Evolutionary conservation across 805 yeast genomes (phyloP), one percentile per base, ranked within the genome.

Genomic region (Kazachstania psychrophila): DNA sequence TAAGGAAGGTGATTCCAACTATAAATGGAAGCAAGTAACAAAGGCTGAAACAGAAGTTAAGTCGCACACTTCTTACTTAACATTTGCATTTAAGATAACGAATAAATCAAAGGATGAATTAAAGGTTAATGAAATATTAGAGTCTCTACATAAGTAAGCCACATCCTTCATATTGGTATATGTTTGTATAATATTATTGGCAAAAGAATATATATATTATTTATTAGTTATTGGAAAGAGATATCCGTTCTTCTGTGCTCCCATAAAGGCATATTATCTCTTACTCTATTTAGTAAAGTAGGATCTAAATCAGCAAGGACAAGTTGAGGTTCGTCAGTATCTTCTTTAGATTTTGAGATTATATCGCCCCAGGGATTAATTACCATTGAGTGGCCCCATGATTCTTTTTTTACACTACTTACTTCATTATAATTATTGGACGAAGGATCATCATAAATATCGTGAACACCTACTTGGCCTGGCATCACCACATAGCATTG

Each of bases 311-410:
- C 92, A 0, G 88, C 94, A 8, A 68, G 58, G 29, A 77, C 69
- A 11, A 77, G 42, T n/a, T 61, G 60, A 0, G 69, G 65, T 6
- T 61, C 64, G 18, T 4, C 9, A 14, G 63, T 66, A 10, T 61
- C 62, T 14, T 61, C 65, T 6, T 54, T 60, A 9, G 65, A 61
- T 41, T 75, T 72, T 1, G 84, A 79, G 4, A 89, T 42, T 2
- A 86, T 67, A 0, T 73, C 68, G 0, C 97, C 98, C 86, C 94
- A 84, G 0, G 98, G 97, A 46, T 83, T 89, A n/a, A 89, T 72
- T 4, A 87, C 77, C 44, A 87, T 65, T 0, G 94, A 71, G 50
- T 86, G 89, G 1, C 98, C 98, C 61, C 77, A 89, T 43, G 95
- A 82, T 39, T 73, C 70, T 39, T 97, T 65, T 39, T 66, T 47